Conservation (phyloP, 1,284 basidiomycete species). For the Sanghuangporus weigelae region DNA sequence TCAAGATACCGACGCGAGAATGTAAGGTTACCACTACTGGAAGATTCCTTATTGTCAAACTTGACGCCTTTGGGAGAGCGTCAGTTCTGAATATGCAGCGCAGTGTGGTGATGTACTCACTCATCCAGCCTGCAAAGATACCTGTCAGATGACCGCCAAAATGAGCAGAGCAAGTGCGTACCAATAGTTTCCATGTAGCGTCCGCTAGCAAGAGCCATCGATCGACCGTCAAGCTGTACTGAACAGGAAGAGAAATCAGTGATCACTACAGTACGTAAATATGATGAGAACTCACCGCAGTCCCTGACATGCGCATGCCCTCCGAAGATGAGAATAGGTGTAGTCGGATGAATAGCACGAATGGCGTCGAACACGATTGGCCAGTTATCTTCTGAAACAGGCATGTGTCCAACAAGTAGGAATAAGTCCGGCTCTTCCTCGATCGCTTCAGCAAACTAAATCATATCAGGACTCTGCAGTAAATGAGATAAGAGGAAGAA, state of each 20-base stretch:
- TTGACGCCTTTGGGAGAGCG: constrained; percentile 38
- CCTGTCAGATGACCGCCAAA: background rate
- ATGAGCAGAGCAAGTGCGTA: constrained; percentile 21
- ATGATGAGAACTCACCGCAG: constrained; percentile 27
- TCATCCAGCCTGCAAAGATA: constrained; percentile 41
- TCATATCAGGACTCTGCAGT: background rate
- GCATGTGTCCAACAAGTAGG: constrained; percentile 72
- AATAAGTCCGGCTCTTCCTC: constrained; percentile 79
- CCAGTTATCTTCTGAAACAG: constrained; percentile 58
- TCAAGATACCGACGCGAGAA: constrained; percentile 72
- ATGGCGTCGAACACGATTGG: constrained; percentile 70
- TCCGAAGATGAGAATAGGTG: constrained; percentile 79
- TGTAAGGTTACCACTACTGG: constrained; percentile 36
- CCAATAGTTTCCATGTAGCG: constrained; percentile 87
- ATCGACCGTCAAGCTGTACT: constrained; percentile 57
- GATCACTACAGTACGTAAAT: background rate
- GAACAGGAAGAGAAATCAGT: background rate
- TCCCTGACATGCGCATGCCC: constrained; percentile 48
- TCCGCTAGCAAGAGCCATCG: constrained; percentile 74
- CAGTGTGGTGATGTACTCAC: constrained; percentile 26
- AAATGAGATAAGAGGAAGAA: constrained; percentile 15
- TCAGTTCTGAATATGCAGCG: background rate
- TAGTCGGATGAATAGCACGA: constrained; percentile 61
- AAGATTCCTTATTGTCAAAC: constrained; percentile 30
- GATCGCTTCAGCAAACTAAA: constrained; percentile 72